phyloP scores from a whole-genome alignment of 306 rosid species.

The Rubus idaeus region DNA sequence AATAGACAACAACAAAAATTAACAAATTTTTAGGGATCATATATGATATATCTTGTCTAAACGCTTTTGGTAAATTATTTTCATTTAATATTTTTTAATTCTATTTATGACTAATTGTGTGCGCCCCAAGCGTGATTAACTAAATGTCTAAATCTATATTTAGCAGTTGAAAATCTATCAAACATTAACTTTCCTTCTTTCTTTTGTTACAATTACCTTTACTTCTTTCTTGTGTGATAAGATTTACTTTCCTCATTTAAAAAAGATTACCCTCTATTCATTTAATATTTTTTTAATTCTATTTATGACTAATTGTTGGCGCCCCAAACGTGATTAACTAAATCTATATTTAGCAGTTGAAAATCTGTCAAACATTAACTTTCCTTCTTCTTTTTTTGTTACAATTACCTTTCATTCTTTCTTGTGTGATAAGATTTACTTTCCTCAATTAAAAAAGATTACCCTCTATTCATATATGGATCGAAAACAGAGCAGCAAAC shows the following conservation, averaged over 20 bases:
- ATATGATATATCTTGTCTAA: background rate
- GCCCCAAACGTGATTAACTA: background rate
- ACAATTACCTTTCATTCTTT: too few species aligned
- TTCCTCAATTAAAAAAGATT: background rate
- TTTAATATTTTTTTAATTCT: too few species aligned
- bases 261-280: background rate
- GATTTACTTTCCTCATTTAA: background rate
- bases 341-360: background rate
- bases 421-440: background rate
- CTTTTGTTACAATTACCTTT: too few species aligned
- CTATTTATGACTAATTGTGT: background rate
- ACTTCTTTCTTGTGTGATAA: too few species aligned
- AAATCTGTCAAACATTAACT: background rate
- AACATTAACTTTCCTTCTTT: too few species aligned
- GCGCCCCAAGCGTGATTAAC: background rate
- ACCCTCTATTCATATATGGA: background rate
- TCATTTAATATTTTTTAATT: too few species aligned
- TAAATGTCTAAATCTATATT: background rate
- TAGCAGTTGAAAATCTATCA: background rate
- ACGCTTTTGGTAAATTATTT: background rate
- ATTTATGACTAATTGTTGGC: background rate
- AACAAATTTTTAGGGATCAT: background rate
- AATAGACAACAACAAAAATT: background rate
- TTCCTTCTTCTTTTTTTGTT: too few species aligned
- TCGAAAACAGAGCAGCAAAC: background rate